Base-by-base conservation (phyloP, 108 stramenopile species). In the Seminavis robusta region DNA sequence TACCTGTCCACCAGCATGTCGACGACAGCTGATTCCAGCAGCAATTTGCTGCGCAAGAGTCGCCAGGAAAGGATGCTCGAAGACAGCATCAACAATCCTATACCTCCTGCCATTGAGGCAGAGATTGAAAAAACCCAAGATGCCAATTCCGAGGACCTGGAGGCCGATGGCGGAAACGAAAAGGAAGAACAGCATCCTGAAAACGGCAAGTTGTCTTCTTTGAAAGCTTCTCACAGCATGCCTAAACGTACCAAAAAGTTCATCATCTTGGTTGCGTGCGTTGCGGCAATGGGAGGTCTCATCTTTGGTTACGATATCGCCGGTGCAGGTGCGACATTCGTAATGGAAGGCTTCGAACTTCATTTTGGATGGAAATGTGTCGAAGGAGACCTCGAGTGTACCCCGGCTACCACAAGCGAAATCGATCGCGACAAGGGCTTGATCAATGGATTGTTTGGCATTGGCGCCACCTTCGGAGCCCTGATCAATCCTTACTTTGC, bases 241-340 rank as follows among this genome's bases (percentile, higher is more conserved):
- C n/a, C n/a, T n/a, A n/a, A n/a, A n/a, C n/a, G 63, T 9, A 54
- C 63, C 10, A 71, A 71, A 19, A 49, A 37, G 17, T 71, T 71
- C 40, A 38, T 71, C 13, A 34, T 45, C 23, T 19, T 59, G 1
- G 52, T 71, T 56, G 69, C 69, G n/a, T 19, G 47, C n/a, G 44
- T 40, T 37, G 62, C 69, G 13, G 61, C 69, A 11, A 55, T 71
- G 4, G 61, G 62, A 15, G 69, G 69, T 11, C 37, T 71, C 4
- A 62, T 71, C 26, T 71, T 71, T 57, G 69, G 69, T 28, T 71
- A 71, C 43, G 69, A 71, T 39, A 71, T 71, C 33, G 69, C 59
- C 65, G 69, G 69, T 27, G 61, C 69, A 4, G 69, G 69, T 19
- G 69, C 55, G 9, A 71, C 69, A 2, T 71, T 71, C 28, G 63